Conservation (phyloP, 2,329 filamentous ascomycete genomes). For the Sarocladiaceae sp. region DNA sequence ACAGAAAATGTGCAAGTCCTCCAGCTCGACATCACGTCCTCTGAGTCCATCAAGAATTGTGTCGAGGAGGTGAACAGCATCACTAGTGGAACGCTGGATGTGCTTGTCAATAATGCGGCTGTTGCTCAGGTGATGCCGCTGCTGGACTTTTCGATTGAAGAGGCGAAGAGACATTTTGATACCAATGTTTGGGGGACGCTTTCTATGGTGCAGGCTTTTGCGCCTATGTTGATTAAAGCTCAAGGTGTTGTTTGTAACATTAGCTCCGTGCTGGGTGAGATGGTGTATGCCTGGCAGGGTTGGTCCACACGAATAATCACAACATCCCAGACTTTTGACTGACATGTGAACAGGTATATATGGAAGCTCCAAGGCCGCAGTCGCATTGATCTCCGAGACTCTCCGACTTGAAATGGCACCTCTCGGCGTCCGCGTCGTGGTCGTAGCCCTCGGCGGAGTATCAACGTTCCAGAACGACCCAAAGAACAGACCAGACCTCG, state of each 20-base stretch:
- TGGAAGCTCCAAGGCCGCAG: background rate
- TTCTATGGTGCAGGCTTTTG: slow-evolving; percentile 32
- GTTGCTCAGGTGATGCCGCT: slow-evolving; percentile 24
- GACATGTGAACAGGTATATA: background rate
- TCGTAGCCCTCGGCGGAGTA: background rate
- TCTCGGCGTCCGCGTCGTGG: background rate
- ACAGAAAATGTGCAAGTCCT: slow-evolving; percentile 29
- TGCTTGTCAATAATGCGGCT: slow-evolving; percentile 30
- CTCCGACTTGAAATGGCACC: background rate
- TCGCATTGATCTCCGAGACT: background rate
- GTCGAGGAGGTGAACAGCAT: background rate
- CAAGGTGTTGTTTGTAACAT: slow-evolving; percentile 22
- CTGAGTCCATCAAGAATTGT: slow-evolving; percentile 22
- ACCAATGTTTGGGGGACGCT: slow-evolving; percentile 36
- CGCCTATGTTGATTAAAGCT: slow-evolving; percentile 20
- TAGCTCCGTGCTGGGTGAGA: slow-evolving; percentile 14
- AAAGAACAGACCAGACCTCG: background rate
- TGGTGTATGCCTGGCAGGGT: too few species aligned
- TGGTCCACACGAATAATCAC: too few species aligned
- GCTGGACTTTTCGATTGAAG: slow-evolving; percentile 28
- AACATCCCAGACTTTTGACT: too few species aligned
- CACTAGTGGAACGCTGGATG: slow-evolving; percentile 15
- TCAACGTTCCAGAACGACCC: background rate
- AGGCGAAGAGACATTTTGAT: slow-evolving; percentile 31
- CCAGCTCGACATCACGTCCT: slow-evolving; percentile 32